phyloP scores from a whole-genome alignment of 306 rosid genomes.

The Malus orientalis region DNA sequence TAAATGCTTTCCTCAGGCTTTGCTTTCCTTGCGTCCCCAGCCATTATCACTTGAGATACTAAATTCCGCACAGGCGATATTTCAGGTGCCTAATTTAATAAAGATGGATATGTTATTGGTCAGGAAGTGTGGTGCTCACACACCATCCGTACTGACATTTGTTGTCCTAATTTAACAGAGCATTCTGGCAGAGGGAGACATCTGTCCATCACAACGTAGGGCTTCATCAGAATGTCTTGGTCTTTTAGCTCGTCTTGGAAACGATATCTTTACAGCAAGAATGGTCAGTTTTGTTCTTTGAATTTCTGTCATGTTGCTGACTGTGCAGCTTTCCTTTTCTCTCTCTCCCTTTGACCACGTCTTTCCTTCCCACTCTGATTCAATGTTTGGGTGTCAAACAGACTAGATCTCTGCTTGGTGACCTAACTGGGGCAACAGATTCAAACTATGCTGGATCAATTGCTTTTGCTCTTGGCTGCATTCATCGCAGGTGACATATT shows the following conservation, averaged over 20 bases:
- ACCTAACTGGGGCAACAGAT: slow-evolving; percentile 68
- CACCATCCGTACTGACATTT: not conserved
- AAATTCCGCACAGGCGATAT: slow-evolving; percentile 73
- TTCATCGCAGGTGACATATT: slow-evolving; percentile 76
- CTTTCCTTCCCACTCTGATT: slow-evolving; percentile 9
- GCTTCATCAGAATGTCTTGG: slow-evolving; percentile 92
- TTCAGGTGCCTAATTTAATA: slow-evolving; percentile 48
- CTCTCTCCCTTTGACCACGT: too few relatives aligned
- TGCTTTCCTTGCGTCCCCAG: slow-evolving; percentile 62
- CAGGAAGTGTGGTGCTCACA: not conserved
- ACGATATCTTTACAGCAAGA: slow-evolving; percentile 87
- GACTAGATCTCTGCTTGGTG: slow-evolving; percentile 80
- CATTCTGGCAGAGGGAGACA: slow-evolving; percentile 85
- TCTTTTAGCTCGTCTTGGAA: slow-evolving; percentile 89
- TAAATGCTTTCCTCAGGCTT: slow-evolving; percentile 44
- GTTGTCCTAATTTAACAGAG: slow-evolving; percentile 41
- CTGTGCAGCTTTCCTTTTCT: not conserved
- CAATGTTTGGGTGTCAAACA: slow-evolving; percentile 30
- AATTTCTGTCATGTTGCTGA: not conserved
- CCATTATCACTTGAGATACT: slow-evolving; percentile 65
- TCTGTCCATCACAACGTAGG: slow-evolving; percentile 80
- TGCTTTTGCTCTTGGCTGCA: slow-evolving; percentile 93
- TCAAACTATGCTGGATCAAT: slow-evolving; percentile 76
- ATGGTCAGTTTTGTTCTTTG: slow-evolving; percentile 42
- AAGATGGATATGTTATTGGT: not conserved